phyloP scores from a whole-genome alignment of 2,329 filamentous ascomycete genomes.

The Pseudocercospora fuligena region DNA sequence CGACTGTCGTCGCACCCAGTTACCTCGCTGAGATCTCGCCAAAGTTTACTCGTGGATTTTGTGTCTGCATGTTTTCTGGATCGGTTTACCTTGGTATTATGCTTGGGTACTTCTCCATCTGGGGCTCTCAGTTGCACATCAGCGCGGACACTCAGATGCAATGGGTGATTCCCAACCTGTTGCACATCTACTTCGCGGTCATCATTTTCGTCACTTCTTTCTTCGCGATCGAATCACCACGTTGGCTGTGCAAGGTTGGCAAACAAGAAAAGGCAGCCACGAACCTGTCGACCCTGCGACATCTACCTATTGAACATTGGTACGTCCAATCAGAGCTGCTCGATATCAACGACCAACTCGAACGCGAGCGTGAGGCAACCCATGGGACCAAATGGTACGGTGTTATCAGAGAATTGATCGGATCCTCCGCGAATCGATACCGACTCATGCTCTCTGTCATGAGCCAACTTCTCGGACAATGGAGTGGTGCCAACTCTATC shows the following conservation, averaged over 20 bases:
- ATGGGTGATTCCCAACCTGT: slow-evolving; percentile 71
- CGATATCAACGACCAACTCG: slow-evolving; percentile 67
- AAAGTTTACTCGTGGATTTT: slow-evolving; percentile 59
- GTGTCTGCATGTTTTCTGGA: slow-evolving; percentile 72
- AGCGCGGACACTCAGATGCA: slow-evolving; percentile 46
- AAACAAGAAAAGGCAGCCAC: slow-evolving; percentile 37
- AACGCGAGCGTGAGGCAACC: slow-evolving; percentile 74
- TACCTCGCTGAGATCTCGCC: slow-evolving; percentile 60
- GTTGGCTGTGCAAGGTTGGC: slow-evolving; percentile 42
- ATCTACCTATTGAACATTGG: slow-evolving; percentile 38
- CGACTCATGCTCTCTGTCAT: slow-evolving; percentile 70
- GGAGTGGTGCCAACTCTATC: slow-evolving; percentile 69
- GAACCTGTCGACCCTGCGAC: slow-evolving; percentile 39
- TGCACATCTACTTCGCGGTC: slow-evolving; percentile 78
- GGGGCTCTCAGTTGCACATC: slow-evolving; percentile 58
- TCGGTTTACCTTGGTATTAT: slow-evolving; percentile 77
- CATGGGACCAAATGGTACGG: slow-evolving; percentile 68
- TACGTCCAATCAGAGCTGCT: slow-evolving; percentile 58
- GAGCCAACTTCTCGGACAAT: slow-evolving; percentile 74
- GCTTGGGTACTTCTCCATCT: slow-evolving; percentile 74
- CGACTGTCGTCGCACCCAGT: slow-evolving; percentile 61
- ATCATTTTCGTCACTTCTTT: slow-evolving; percentile 71
- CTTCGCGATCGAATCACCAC: slow-evolving; percentile 39
- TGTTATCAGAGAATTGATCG: slow-evolving; percentile 70
- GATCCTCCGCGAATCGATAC: slow-evolving; percentile 72